Percentiles rank a stretch among this genome's conserved stretches.
Conservation (phyloP, 2,329 filamentous ascomycete genomes). For the Neurospora sp. region DNA sequence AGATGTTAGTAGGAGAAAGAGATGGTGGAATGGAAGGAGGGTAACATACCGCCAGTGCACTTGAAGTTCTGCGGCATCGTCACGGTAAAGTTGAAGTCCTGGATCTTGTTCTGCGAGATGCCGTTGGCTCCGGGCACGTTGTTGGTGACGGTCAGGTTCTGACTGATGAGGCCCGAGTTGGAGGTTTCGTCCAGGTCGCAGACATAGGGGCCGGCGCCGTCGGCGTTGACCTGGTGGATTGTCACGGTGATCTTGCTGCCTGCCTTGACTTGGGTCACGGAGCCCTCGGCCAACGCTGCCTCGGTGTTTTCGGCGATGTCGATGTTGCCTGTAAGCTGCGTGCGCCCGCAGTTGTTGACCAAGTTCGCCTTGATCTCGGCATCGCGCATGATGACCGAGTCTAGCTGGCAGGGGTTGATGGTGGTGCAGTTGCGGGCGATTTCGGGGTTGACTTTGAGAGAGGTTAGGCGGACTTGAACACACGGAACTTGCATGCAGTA, state of each 20-base stretch:
- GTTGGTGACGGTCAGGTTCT: slow-evolving; percentile 43
- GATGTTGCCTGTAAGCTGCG: slow-evolving; percentile 40
- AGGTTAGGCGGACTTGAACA: neutral
- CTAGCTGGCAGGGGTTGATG: slow-evolving; percentile 56
- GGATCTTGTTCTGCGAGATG: slow-evolving; percentile 43
- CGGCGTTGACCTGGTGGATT: slow-evolving; percentile 44
- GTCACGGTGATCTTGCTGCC: slow-evolving; percentile 36
- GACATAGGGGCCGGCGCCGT: slow-evolving; percentile 43
- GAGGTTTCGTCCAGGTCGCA: slow-evolving; percentile 43
- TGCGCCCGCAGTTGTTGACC: slow-evolving; percentile 53
- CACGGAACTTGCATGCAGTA: neutral
- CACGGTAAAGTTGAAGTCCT: slow-evolving; percentile 47
- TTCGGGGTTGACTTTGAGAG: slow-evolving; percentile 33
- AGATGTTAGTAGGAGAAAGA: neutral
- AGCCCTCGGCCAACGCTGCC: slow-evolving; percentile 33
- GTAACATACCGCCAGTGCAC: slow-evolving; percentile 39
- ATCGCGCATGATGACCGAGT: slow-evolving; percentile 53
- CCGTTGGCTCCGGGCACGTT: slow-evolving; percentile 50
- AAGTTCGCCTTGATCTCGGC: slow-evolving; percentile 40
- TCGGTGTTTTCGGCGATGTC: slow-evolving; percentile 48
- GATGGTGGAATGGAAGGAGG: neutral
- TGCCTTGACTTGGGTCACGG: slow-evolving; percentile 39
- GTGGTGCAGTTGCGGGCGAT: slow-evolving; percentile 53
- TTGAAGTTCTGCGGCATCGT: slow-evolving; percentile 38
- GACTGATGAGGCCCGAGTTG: slow-evolving; percentile 33